Percentiles rank a stretch among this genome's conserved stretches.
phyloP scores from a whole-genome alignment of 2,329 filamentous ascomycete species.

The Fusarium redolens region DNA sequence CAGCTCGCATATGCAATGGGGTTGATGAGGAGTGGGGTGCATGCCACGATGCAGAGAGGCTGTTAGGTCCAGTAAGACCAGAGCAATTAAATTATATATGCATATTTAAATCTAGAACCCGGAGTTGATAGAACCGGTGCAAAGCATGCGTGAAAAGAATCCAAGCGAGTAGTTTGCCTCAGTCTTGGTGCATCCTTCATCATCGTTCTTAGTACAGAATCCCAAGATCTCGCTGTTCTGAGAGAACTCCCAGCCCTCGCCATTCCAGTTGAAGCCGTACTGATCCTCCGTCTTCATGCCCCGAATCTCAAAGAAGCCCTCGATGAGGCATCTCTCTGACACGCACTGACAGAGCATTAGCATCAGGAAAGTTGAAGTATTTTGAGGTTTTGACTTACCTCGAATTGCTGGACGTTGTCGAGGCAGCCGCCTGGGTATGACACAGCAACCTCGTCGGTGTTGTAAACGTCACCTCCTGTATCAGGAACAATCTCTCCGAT shows the following conservation, averaged over 20 bases:
- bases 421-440: background rate
- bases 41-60: rapidly evolving
- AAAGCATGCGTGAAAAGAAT: background rate
- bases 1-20: background rate
- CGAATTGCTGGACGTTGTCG: background rate
- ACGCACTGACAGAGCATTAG: background rate
- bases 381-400: background rate
- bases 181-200: background rate
- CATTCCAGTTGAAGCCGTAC: background rate
- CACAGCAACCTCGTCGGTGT: background rate
- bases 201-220: background rate
- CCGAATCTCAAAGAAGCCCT: background rate
- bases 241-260: background rate
- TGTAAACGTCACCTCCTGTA: background rate
- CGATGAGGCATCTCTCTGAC: background rate
- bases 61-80: rapidly evolving
- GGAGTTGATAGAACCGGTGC: background rate
- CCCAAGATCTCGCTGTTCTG: background rate
- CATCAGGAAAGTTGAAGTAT: rapidly evolving
- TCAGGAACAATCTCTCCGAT: background rate
- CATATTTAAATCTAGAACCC: background rate
- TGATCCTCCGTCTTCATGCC: background rate
- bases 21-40: rapidly evolving
- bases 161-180: background rate
- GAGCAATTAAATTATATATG: background rate